These are phyloP conservation scores for Cutaneotrichosporon mucoides DNA, from an alignment of 1,284 basidiomycete genomes.

Conservation along the genomic window DNA sequence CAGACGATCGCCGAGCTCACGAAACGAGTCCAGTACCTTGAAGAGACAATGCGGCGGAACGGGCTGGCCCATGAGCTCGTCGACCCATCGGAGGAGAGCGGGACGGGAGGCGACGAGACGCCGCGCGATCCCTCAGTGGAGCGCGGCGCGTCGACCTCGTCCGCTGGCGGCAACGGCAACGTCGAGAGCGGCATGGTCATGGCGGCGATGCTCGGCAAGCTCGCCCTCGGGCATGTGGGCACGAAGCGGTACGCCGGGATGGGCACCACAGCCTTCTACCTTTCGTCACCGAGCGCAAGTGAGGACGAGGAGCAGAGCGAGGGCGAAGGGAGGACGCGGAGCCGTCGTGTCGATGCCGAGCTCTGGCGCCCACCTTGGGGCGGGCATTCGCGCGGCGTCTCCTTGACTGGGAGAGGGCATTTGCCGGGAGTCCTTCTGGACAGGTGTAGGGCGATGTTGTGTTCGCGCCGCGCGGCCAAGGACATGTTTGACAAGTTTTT, in stretches of 20 bases:
- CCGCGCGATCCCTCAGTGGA: background rate
- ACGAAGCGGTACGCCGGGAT: constrained; percentile 17
- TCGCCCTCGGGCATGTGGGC: constrained; percentile 14
- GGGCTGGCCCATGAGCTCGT: constrained; percentile 12
- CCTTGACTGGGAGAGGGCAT: constrained; percentile 9
- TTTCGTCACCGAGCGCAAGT: constrained; percentile 10
- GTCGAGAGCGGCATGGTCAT: constrained; percentile 13
- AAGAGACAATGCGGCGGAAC: constrained; percentile 13
- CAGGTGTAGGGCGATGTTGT: constrained; percentile 15
- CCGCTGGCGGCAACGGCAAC: background rate
- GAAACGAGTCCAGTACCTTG: constrained; percentile 14
- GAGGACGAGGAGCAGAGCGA: constrained; percentile 11
- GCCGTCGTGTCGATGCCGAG: constrained; percentile 3
- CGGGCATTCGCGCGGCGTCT: constrained; percentile 6
- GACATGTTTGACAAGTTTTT: constrained; percentile 19
- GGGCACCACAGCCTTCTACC: constrained; percentile 21
- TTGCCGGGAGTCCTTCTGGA: constrained; percentile 18
- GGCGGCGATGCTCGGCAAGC: constrained; percentile 18
- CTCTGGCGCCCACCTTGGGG: constrained; percentile 14
- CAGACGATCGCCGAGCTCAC: constrained; percentile 19
- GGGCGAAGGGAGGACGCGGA: background rate
- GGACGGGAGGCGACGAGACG: background rate
- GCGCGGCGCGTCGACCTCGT: background rate
- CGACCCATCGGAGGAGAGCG: background rate
- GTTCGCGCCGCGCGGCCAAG: constrained; percentile 11